A percentile compares a stretch with the other conserved stretches of the same genome.
Conservation (phyloP, 2,329 filamentous ascomycete species). For the Chaetothyriales sp. region DNA sequence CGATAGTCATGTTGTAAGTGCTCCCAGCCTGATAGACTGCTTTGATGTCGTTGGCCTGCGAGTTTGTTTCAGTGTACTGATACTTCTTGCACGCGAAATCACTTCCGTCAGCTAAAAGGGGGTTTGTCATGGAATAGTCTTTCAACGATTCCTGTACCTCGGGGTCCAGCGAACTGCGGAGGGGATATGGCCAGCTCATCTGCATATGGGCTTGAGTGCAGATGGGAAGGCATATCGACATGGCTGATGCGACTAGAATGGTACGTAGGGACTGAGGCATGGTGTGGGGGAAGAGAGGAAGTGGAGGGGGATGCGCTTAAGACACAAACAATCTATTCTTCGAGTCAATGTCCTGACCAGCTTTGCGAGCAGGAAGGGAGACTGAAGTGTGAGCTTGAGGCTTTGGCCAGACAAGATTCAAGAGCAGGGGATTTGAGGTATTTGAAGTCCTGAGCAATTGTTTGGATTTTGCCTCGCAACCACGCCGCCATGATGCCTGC, state of each 20-base stretch:
- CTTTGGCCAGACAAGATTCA: background rate
- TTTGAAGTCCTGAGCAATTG: background rate
- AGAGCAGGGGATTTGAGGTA: background rate
- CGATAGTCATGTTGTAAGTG: slow-evolving; percentile 49
- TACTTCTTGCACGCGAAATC: slow-evolving; percentile 70
- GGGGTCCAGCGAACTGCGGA: slow-evolving; percentile 39
- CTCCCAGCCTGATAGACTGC: slow-evolving; percentile 50
- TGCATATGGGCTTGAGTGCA: slow-evolving; percentile 36
- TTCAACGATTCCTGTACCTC: slow-evolving; percentile 31
- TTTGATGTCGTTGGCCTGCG: slow-evolving; percentile 36
- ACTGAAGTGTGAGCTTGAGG: background rate
- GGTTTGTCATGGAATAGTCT: slow-evolving; percentile 61
- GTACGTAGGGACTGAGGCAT: slow-evolving; percentile 5
- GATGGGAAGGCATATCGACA: slow-evolving; percentile 11
- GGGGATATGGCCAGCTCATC: slow-evolving; percentile 41
- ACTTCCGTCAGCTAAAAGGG: slow-evolving; percentile 45
- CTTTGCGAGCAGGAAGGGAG: background rate
- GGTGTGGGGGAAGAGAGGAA: background rate
- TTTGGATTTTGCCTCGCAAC: background rate
- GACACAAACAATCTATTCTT: background rate
- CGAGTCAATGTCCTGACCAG: background rate
- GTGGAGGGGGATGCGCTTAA: background rate
- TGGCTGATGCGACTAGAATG: slow-evolving; percentile 4
- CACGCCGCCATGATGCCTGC: background rate
- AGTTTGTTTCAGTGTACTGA: slow-evolving; percentile 29